These are phyloP conservation scores for Cladosporium cucumerinum DNA, from an alignment of 2,329 filamentous ascomycete species.

Conservation along the genomic window DNA sequence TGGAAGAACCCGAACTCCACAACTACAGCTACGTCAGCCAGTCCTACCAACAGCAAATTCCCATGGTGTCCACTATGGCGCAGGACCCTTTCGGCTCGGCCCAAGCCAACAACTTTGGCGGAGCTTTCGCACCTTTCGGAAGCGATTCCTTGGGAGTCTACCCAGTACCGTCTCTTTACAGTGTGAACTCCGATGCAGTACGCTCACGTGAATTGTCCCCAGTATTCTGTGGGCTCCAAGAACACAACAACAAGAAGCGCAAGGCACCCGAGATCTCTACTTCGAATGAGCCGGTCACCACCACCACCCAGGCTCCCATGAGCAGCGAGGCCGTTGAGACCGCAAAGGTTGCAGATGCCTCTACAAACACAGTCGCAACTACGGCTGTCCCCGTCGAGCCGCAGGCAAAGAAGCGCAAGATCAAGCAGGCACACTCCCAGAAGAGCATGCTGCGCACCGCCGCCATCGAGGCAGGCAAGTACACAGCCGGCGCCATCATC, in stretches of 20 bases:
- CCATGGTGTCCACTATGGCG: background rate
- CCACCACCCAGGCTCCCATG: slow-evolving; percentile 5
- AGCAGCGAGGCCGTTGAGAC: slow-evolving; percentile 18
- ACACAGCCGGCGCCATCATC: slow-evolving; percentile 22
- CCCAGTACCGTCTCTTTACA: background rate
- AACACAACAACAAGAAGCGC: slow-evolving; percentile 22
- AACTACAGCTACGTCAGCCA: background rate
- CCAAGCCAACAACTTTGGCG: background rate
- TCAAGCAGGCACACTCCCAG: background rate
- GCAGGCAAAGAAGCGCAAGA: slow-evolving; percentile 7
- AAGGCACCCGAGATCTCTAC: slow-evolving; percentile 26
- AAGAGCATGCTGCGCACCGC: slow-evolving; percentile 14
- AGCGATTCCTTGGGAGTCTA: background rate
- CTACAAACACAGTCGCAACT: background rate
- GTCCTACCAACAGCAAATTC: background rate
- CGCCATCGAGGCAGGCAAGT: slow-evolving; percentile 19
- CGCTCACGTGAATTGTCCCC: background rate
- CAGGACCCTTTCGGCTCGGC: background rate
- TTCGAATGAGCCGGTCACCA: background rate
- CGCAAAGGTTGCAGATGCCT: background rate
- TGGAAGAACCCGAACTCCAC: background rate
- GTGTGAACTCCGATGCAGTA: background rate
- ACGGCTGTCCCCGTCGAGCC: background rate
- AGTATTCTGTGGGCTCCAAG: background rate
- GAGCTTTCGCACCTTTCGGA: background rate